Evolutionary conservation across 2,329 filamentous ascomycete species (phyloP).

Genomic region (Verticillium nonalfalfae): DNA sequence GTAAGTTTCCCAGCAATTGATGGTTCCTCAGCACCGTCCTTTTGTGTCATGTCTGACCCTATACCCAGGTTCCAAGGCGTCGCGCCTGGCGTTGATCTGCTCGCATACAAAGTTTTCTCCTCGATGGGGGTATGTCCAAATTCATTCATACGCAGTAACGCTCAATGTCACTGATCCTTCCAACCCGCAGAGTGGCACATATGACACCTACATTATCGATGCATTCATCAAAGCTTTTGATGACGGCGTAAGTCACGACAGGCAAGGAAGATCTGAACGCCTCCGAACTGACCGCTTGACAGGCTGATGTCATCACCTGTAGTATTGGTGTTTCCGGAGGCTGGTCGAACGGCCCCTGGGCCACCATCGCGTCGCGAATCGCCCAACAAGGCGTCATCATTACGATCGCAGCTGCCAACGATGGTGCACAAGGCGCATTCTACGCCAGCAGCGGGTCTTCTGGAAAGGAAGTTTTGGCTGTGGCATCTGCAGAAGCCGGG

Average conservation of each 20-base stretch:
- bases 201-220: slow-evolving; percentile 2
- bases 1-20: slow-evolving; percentile 5
- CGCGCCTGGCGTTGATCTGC: slow-evolving; percentile 35
- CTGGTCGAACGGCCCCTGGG: slow-evolving; percentile 8
- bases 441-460: slow-evolving; percentile 16
- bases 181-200: slow-evolving; percentile 25
- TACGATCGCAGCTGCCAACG: slow-evolving; percentile 10
- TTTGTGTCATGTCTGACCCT: background rate
- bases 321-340: slow-evolving; percentile 6
- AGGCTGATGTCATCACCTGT: slow-evolving; percentile 9
- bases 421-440: slow-evolving; percentile 15
- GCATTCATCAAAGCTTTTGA: background rate
- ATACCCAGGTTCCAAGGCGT: slow-evolving; percentile 32
- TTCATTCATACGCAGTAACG: background rate
- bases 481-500: slow-evolving; percentile 7
- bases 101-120: slow-evolving; percentile 36
- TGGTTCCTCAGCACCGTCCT: too few relatives aligned
- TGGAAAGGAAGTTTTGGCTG: slow-evolving; percentile 16
- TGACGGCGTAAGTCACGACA: background rate
- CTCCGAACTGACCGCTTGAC: too few relatives aligned
- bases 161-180: background rate
- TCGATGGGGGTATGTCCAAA: slow-evolving; percentile 4
- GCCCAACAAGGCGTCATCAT: slow-evolving; percentile 18
- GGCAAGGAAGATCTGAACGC: too few relatives aligned
- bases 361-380: slow-evolving; percentile 6